phyloP scores from a whole-genome alignment of 1,284 basidiomycete species.

The Rhodotorula sp. region DNA sequence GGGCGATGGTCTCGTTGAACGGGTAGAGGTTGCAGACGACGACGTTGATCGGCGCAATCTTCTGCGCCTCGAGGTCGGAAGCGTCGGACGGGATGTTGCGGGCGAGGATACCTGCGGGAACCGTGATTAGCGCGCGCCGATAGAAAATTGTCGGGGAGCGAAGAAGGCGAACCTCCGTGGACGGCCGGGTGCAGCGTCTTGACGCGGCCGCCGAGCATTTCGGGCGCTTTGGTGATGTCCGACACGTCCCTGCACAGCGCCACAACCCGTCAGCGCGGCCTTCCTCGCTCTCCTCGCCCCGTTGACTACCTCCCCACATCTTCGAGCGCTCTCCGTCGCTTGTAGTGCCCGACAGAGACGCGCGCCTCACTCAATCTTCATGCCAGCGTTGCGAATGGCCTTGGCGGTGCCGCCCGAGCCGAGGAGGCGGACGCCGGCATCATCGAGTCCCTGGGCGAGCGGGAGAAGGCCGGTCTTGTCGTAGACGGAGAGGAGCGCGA shows the following conservation, averaged over 20 bases:
- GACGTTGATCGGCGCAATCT: conserved; percentile 84
- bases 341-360: too few species aligned
- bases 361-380: conserved; percentile 75
- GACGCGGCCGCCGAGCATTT: conserved; percentile 97
- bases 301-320: background rate
- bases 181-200: conserved; percentile 99
- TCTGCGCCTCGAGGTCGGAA: conserved; percentile 72
- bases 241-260: conserved; percentile 78
- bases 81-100: conserved; percentile 82
- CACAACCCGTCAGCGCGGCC: too few species aligned
- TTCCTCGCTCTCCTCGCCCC: too few species aligned
- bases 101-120: conserved; percentile 71
- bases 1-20: conserved; percentile 80
- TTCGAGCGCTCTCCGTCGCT: background rate
- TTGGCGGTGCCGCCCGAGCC: conserved; percentile 98
- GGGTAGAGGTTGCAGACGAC: conserved; percentile 99
- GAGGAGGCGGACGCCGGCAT: conserved; percentile 79
- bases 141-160: background rate
- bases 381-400: conserved; percentile 89
- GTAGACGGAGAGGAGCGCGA: conserved; percentile 81
- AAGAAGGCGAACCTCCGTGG: conserved; percentile 72
- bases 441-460: conserved; percentile 77
- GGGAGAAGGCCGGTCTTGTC: conserved; percentile 91
- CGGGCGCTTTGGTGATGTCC: conserved; percentile 97
- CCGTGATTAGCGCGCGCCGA: background rate